Percentiles rank a stretch among this genome's conserved stretches.
Evolutionary conservation across 78 protist genomes (phyloP).

Genomic region (Dictyostelium citrinum): DNA sequence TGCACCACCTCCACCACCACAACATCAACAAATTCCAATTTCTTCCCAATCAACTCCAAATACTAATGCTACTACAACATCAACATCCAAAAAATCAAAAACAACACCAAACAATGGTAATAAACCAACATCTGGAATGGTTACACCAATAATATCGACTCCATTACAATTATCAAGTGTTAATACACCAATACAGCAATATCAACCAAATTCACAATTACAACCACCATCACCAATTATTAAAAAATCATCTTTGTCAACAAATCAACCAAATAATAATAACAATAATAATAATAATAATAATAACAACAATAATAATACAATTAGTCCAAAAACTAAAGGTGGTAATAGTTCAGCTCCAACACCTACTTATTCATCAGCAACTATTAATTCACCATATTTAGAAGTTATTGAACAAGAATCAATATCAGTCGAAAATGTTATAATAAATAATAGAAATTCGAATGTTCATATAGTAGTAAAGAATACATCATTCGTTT

Average conservation of each 20-base stretch:
- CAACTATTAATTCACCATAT: conserved; percentile 13
- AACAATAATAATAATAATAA: background rate
- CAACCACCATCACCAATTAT: conserved; percentile 33
- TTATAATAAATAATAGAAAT: conserved; percentile 47
- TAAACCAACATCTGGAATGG: background rate
- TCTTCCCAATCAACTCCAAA: background rate
- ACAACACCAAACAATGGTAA: background rate
- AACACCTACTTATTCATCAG: background rate
- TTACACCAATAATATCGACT: background rate
- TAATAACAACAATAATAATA: background rate
- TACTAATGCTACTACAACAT: background rate
- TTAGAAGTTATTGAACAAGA: conserved; percentile 54
- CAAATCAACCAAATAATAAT: background rate
- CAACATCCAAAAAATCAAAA: background rate
- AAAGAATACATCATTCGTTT: conserved; percentile 54
- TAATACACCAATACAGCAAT: background rate
- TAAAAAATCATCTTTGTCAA: background rate
- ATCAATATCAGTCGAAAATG: conserved; percentile 40
- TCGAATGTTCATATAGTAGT: conserved; percentile 60
- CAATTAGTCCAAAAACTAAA: background rate
- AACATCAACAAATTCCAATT: background rate
- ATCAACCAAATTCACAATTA: conserved; percentile 17
- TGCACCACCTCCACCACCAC: background rate
- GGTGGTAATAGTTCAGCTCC: background rate
- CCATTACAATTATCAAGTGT: conserved; percentile 15